Evolutionary conservation across 2,329 filamentous ascomycete genomes (phyloP).

Genomic region (Microdochium bolleyi): DNA sequence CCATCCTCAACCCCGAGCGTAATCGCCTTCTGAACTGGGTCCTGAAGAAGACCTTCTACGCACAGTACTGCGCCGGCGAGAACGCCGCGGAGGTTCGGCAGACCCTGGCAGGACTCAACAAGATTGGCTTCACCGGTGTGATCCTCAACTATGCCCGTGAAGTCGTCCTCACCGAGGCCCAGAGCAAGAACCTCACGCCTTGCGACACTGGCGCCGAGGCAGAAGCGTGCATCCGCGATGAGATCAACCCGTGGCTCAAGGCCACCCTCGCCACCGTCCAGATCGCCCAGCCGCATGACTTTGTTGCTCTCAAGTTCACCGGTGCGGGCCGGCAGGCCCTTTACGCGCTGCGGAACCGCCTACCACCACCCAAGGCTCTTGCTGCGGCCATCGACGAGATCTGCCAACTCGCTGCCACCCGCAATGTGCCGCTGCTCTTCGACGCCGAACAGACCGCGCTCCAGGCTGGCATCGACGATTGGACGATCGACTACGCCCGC

Average conservation of each 20-base stretch:
- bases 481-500: constrained; percentile 70
- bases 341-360: constrained; percentile 53
- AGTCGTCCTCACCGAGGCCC: constrained; percentile 58
- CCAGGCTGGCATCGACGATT: constrained; percentile 72
- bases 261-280: constrained; percentile 69
- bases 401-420: constrained; percentile 61
- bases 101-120: constrained; percentile 59
- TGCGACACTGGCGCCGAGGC: constrained; percentile 38
- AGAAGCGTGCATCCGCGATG: constrained; percentile 40
- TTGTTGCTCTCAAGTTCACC: constrained; percentile 68
- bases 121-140: constrained; percentile 73
- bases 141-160: constrained; percentile 81
- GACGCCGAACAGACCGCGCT: constrained; percentile 79
- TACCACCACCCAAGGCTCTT: constrained; percentile 56
- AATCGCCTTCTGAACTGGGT: constrained; percentile 65
- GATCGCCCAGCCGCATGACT: constrained; percentile 63
- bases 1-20: constrained; percentile 63
- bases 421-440: constrained; percentile 68
- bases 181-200: constrained; percentile 34
- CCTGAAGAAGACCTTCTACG: constrained; percentile 78
- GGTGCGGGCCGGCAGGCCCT: constrained; percentile 72
- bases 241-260: constrained; percentile 63
- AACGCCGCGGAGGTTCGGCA: constrained; percentile 57
- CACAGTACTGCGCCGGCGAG: constrained; percentile 85
- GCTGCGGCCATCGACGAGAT: constrained; percentile 64